Evolutionary conservation across 352 stramenopile genomes (phyloP).

Genomic region (Phytophthora ramorum): DNA sequence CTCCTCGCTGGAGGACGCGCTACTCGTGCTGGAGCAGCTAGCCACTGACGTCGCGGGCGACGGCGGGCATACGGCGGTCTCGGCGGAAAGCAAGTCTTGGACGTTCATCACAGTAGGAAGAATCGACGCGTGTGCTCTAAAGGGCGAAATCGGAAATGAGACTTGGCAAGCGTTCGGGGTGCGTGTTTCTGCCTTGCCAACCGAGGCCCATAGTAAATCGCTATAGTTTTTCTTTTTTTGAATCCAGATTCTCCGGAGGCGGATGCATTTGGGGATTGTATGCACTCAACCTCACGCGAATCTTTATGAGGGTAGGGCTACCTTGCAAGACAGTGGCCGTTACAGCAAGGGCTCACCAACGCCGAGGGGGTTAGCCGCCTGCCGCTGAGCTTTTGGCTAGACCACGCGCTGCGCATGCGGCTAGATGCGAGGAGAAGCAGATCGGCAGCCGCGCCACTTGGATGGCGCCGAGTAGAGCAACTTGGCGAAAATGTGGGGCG

Average conservation of each 20-base stretch:
- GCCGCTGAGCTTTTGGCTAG: no score
- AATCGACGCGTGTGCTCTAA: slow-evolving; percentile 15
- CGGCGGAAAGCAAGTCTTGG: slow-evolving; percentile 46
- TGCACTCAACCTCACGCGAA: neutral
- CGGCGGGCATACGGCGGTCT: slow-evolving; percentile 34
- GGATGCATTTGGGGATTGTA: neutral
- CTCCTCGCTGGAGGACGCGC: slow-evolving; percentile 22
- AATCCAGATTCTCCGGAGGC: slow-evolving; percentile 44
- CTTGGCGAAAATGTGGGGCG: neutral
- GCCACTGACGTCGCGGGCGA: slow-evolving; percentile 47
- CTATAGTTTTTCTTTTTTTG: slow-evolving; percentile 70
- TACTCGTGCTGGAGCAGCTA: slow-evolving; percentile 44
- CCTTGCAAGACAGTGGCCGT: neutral
- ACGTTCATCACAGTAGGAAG: slow-evolving; percentile 44
- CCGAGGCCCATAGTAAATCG: slow-evolving; percentile 46
- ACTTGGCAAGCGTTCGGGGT: slow-evolving; percentile 5
- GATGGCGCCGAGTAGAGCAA: neutral
- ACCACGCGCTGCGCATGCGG: neutral
- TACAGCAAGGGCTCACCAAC: neutral
- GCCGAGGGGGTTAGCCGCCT: no score
- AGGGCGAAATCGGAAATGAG: slow-evolving; percentile 46
- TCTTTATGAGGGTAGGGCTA: slow-evolving; percentile 17
- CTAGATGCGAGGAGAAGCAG: neutral
- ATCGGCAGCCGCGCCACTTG: neutral
- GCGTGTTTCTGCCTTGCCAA: slow-evolving; percentile 18